Percentiles rank a stretch among this genome's conserved stretches.
These are phyloP conservation scores for Pyrenochaeta sp. DNA, from an alignment of 2,329 filamentous ascomycete species.

Conservation along the genomic window DNA sequence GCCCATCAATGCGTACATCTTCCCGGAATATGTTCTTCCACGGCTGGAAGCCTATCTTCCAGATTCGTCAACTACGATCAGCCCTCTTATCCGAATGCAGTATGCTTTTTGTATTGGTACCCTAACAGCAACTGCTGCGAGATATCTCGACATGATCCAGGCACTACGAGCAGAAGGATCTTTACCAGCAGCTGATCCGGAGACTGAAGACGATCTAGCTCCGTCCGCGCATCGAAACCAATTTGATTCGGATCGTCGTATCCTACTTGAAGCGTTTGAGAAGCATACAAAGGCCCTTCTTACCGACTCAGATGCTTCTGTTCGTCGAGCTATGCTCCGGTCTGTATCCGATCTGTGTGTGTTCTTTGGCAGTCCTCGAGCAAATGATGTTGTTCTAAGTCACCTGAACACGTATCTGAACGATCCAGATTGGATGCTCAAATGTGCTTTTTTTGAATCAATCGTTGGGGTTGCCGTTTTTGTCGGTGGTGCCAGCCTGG, in stretches of 20 bases:
- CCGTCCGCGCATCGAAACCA: constrained; percentile 78
- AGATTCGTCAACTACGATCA: constrained; percentile 57
- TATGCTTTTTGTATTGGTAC: constrained; percentile 94
- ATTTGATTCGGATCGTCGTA: constrained; percentile 85
- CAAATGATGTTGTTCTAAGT: constrained; percentile 94
- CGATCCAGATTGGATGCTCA: constrained; percentile 94
- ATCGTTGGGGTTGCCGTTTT: constrained; percentile 93
- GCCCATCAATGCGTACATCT: constrained; percentile 72
- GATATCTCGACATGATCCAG: constrained; percentile 90
- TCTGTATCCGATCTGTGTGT: constrained; percentile 93
- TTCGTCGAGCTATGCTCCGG: constrained; percentile 87
- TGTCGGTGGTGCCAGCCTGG: constrained; percentile 85
- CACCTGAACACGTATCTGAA: constrained; percentile 98
- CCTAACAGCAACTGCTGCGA: constrained; percentile 82
- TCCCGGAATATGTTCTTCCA: constrained; percentile 71
- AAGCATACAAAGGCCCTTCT: constrained; percentile 87
- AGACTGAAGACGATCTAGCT: constrained; percentile 77
- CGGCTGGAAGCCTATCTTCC: constrained; percentile 66
- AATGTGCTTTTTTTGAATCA: constrained; percentile 95
- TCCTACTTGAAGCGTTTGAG: constrained; percentile 86
- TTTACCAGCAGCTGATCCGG: constrained; percentile 77
- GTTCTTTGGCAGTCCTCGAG: constrained; percentile 90
- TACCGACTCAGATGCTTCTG: constrained; percentile 84
- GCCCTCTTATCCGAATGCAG: constrained; percentile 80
- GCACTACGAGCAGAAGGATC: constrained; percentile 85